Evolutionary conservation across 257 asterid genomes (phyloP), one percentile per base, ranked within the genome.

Genomic region (Ballota nigra): DNA sequence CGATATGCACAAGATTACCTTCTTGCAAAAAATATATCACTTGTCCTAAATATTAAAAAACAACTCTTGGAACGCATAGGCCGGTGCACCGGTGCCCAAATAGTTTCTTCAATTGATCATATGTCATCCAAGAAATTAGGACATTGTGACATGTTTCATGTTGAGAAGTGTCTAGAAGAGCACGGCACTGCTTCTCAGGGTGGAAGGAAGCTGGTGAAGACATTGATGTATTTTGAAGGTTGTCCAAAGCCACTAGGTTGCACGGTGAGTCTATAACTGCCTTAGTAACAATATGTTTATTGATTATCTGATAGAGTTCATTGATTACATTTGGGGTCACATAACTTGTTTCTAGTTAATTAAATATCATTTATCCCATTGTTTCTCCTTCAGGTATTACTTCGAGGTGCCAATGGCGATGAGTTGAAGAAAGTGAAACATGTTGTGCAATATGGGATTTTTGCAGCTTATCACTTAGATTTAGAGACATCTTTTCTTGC

Each of bases 231-330:
- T 78, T 94, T 94, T 84, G 97, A 94, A 73, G 98, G 87, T 65
- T 94, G 98, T 82, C 98, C 97, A 38, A 91, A 83, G 90, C 98
- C 98, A 26, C 82, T 94, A 38, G 97, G 98, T 69, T 94, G 85
- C 90, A 93, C 97, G 67, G 87, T 83, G 67, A 83, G 87, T 69
- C 61, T 73, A 22, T 71, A 65, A 64, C 55, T 26, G 20, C 56
- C 43, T 58, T n/a, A n/a, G 26, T n/a, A 60, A 57, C 29, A 38
- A 20, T 63, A 73, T 56, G n/a, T n/a, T n/a, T n/a, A n/a, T n/a
- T n/a, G n/a, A n/a, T n/a, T n/a, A 19, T 36, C 3, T 47, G 33
- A 41, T 41, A 33, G 55, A 28, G 26, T 22, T 51, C 57, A 20
- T 18, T 33, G 2, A 49, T 18, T 60, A 68, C 55, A 47, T 29